Evolutionary conservation across 75 land plant genomes (phyloP), one percentile per base, ranked within the genome.

Genomic region (Pinus tabuliformis): DNA sequence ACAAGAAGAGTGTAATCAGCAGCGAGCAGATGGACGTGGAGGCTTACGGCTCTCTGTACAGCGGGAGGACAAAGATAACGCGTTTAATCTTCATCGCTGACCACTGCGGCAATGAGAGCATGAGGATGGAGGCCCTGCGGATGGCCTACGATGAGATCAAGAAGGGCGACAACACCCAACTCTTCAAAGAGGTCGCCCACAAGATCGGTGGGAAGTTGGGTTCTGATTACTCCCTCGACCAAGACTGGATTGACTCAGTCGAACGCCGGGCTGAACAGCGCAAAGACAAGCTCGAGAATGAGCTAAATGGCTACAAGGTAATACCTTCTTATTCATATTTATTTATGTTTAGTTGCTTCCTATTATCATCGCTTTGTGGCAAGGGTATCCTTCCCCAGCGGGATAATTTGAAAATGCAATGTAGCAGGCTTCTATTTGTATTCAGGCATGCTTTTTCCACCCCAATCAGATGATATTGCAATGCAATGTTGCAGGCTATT

Each of bases 61-160:
- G 77, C 60, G 97, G 97, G 5, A 83, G 94, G 15, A 96, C 97
- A 20, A 91, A 88, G 77, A 80, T 92, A 59, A 68, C 37, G 22
- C 82, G 99, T 24, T 83, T 96, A 5, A 56, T 94, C 37, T 96
- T 94, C 85, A 92, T 96, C 64, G 95, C 99, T 3, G 97, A 94
- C 3, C 88, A 77, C 20, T 83, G 87, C 73, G 77, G 81, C 66
- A 81, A 87, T 70, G 42, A 65, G 37, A 56, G 76, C 72, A 76
- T 90, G 95, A 87, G 86, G 83, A 76, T 90, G 59, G 99, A 96
- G 72, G 97, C 99, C 14, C 78, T 92, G 39, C 84, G 99, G 28
- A 96, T 94, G 99, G 97, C 99, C 37, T 83, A 88, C 70, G 89
- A 94, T 63, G 95, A 96, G 82, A 89, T 94, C 15, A 86, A 85